These are phyloP conservation scores for Xylaria grammica DNA, from an alignment of 495 filamentous ascomycete genomes.

Conservation along the genomic window DNA sequence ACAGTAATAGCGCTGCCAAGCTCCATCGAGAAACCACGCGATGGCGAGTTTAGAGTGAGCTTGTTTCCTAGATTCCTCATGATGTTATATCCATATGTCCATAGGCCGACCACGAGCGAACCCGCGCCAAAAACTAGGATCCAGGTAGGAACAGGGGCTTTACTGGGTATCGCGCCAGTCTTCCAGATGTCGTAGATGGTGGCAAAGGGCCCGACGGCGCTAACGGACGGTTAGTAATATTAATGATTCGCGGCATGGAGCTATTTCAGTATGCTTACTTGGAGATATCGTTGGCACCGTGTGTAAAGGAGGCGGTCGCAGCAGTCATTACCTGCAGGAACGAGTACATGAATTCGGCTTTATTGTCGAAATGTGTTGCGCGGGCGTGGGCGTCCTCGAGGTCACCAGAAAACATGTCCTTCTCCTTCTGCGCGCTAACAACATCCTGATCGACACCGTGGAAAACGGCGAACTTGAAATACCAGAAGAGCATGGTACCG, in stretches of 20 bases:
- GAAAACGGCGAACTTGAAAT: constrained; percentile 54
- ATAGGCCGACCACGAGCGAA: constrained; percentile 65
- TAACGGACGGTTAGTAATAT: constrained; percentile 13
- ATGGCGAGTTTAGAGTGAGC: constrained; percentile 71
- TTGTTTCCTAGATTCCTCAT: constrained; percentile 72
- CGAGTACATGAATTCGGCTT: constrained; percentile 76
- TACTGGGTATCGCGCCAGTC: constrained; percentile 52
- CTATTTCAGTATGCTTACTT: constrained; percentile 46
- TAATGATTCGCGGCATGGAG: neutral
- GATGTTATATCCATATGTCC: constrained; percentile 76
- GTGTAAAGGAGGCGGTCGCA: constrained; percentile 75
- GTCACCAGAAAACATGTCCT: constrained; percentile 54
- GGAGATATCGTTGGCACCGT: constrained; percentile 80
- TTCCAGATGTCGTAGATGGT: constrained; percentile 72
- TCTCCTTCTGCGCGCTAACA: constrained; percentile 47
- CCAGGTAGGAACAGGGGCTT: constrained; percentile 68
- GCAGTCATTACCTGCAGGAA: constrained; percentile 78
- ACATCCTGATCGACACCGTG: constrained; percentile 68
- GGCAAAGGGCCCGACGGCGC: constrained; percentile 72
- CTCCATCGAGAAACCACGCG: constrained; percentile 71
- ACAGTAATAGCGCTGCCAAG: constrained; percentile 72
- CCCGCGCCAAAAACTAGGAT: constrained; percentile 65
- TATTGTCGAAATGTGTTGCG: constrained; percentile 72
- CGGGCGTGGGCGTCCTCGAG: constrained; percentile 64
- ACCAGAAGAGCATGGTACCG: constrained; percentile 48